Percentiles rank a stretch among this genome's conserved stretches.
phyloP scores from a whole-genome alignment of 2,329 filamentous ascomycete genomes.

The Claviceps digitariae region DNA sequence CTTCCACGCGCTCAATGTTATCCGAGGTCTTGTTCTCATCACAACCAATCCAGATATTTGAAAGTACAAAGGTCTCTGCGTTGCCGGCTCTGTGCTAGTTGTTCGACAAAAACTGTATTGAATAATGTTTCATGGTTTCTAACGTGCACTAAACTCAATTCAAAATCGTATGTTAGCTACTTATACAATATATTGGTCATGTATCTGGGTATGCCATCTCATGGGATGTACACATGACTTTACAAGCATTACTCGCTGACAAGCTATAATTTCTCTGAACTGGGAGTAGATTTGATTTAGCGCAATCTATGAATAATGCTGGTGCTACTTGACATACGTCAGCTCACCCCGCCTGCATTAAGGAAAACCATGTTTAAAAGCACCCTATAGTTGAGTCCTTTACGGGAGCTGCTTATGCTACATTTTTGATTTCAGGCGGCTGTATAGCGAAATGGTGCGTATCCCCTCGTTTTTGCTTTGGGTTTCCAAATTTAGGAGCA shows the following conservation, averaged over 20 bases:
- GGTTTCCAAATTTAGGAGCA: too few relatives aligned
- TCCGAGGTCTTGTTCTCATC: too few relatives aligned
- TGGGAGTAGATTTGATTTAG: neutral
- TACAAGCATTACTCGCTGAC: too few relatives aligned
- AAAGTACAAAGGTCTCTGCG: too few relatives aligned
- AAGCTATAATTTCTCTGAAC: neutral
- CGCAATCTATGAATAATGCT: neutral
- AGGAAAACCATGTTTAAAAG: neutral
- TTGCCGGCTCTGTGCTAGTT: too few relatives aligned
- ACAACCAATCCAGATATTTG: too few relatives aligned
- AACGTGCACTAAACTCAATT: neutral
- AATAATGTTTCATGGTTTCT: neutral
- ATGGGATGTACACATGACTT: too few relatives aligned
- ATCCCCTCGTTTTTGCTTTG: neutral
- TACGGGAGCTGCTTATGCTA: neutral
- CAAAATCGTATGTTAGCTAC: neutral
- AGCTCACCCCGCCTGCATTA: neutral
- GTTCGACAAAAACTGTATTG: too few relatives aligned
- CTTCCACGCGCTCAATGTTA: neutral
- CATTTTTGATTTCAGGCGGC: neutral
- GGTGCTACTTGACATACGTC: neutral
- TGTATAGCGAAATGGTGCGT: neutral
- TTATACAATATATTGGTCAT: neutral
- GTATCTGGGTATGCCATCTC: too few relatives aligned
- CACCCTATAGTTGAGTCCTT: neutral